Evolutionary conservation across 306 rosid species (phyloP).

Genomic region (Corylus americana): DNA sequence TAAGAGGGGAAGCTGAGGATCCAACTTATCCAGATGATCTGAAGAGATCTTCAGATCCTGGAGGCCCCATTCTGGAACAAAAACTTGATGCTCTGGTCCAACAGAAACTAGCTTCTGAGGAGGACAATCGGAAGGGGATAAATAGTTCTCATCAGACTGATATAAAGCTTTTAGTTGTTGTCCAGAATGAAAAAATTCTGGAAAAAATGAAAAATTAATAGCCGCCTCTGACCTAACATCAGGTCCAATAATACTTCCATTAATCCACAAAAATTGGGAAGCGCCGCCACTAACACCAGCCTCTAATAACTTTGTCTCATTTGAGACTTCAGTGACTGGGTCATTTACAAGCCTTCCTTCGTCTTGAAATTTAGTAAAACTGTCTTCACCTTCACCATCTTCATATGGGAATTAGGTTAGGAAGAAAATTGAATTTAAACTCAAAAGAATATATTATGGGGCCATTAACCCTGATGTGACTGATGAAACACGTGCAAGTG

Average conservation of each 20-base stretch:
- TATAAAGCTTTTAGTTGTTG: slow-evolving; percentile 23
- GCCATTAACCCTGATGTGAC: background rate
- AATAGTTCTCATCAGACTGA: slow-evolving; percentile 25
- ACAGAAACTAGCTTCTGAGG: slow-evolving; percentile 33
- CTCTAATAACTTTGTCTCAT: slow-evolving; percentile 14
- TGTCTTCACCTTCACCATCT: slow-evolving; percentile 31
- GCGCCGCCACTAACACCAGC: slow-evolving; percentile 27
- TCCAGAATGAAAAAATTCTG: slow-evolving; percentile 32
- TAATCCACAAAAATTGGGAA: slow-evolving; percentile 25
- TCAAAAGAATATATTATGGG: background rate
- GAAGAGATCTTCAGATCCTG: slow-evolving; percentile 23
- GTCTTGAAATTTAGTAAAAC: slow-evolving; percentile 21
- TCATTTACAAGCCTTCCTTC: slow-evolving; percentile 25
- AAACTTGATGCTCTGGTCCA: slow-evolving; percentile 41
- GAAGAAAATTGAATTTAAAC: slow-evolving; percentile 3
- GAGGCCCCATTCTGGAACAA: slow-evolving; percentile 36
- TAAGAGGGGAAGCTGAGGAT: background rate
- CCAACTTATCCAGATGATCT: background rate
- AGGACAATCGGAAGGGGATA: slow-evolving; percentile 29
- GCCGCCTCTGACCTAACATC: slow-evolving; percentile 30
- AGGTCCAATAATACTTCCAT: slow-evolving; percentile 20
- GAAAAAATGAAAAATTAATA: slow-evolving; percentile 38
- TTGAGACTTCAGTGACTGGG: slow-evolving; percentile 10
- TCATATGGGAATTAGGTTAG: slow-evolving; percentile 27
- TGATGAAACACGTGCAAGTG: slow-evolving; percentile 1